Base-by-base conservation (phyloP, 2,329 filamentous ascomycete species). In the Trichoderma sp. region DNA sequence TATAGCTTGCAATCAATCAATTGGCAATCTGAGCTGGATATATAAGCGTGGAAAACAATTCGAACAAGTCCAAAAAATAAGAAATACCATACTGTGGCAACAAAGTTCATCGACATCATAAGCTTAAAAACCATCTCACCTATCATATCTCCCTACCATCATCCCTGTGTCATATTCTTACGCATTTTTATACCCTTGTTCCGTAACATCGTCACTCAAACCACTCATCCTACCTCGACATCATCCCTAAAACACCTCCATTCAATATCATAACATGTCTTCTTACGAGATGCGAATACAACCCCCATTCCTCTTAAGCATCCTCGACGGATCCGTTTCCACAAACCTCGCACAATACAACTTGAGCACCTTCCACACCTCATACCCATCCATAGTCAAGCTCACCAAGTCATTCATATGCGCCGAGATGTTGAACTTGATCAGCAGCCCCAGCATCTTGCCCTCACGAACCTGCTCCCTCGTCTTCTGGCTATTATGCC, bases 361-460 rank as follows among this genome's bases (percentile, higher is more conserved):
- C 69, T 65, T 65, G 4, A 71, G 36, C 32, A 71, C 69, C 34
- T 65, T 58, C 60, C 60, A 71, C 34, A 65, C 69, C 34, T 71
- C 69, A n/a, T 71, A 71, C 12, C 69, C 69, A 18, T 71, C 69
- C 62, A 58, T 66, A 9, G 69, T 71, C 61, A 71, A 21, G 51
- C 69, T 71, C 26, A 71, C 69, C 61, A 71, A 24, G 18, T 71
- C 69, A 5, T 71, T 71, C 69, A 71, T 71, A 15, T 58, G 61
- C 26, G 62, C 61, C 36, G 69, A 71, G 18, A 71, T 71, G 4
- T 71, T 71, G 6, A 71, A 71, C 36, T 71, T 71, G 53, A 71
- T 71, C n/a, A 71, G 9, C 60, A 71, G 14, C 9, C 69, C 69
- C 61, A 71, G 30, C 69, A 71, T 71, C 36, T 60, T 71, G 14